Evolutionary conservation across 192 early-diverging fungal species (phyloP).

Genomic region (Haplosporangium gracile): DNA sequence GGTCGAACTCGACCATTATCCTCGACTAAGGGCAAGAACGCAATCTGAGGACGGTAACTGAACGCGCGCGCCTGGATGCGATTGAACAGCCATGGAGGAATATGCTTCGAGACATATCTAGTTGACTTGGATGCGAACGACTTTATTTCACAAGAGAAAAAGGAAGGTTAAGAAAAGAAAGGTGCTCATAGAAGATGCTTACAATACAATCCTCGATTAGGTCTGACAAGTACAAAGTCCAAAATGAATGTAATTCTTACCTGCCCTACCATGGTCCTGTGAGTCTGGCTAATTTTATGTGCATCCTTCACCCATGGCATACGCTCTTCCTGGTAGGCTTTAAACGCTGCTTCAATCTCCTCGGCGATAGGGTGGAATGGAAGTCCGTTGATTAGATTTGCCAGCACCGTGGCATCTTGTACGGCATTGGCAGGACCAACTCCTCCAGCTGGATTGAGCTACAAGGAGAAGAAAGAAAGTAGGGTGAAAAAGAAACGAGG

Average conservation of each 20-base stretch:
- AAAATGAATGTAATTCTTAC: too few species aligned
- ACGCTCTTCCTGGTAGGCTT: constrained; percentile 11
- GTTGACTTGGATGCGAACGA: neutral
- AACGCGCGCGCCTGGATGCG: neutral
- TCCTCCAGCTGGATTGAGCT: neutral
- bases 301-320: constrained; percentile 8
- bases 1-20: constrained; percentile 8
- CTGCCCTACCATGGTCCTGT: constrained; percentile 11
- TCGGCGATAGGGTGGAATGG: neutral
- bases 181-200: neutral
- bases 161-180: neutral
- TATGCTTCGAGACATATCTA: neutral
- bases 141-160: neutral
- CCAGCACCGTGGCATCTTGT: constrained; percentile 27
- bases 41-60: constrained; percentile 7
- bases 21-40: constrained; percentile 6
- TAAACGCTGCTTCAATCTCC: constrained; percentile 10
- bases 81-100: constrained; percentile 8
- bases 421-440: constrained; percentile 4
- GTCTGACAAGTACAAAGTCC: neutral
- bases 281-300: neutral
- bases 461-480: neutral
- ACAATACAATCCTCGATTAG: neutral
- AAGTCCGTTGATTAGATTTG: constrained; percentile 26
- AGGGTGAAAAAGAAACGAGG: neutral